phyloP scores from a whole-genome alignment of 352 stramenopile genomes.

The Pythium insidiosum region DNA sequence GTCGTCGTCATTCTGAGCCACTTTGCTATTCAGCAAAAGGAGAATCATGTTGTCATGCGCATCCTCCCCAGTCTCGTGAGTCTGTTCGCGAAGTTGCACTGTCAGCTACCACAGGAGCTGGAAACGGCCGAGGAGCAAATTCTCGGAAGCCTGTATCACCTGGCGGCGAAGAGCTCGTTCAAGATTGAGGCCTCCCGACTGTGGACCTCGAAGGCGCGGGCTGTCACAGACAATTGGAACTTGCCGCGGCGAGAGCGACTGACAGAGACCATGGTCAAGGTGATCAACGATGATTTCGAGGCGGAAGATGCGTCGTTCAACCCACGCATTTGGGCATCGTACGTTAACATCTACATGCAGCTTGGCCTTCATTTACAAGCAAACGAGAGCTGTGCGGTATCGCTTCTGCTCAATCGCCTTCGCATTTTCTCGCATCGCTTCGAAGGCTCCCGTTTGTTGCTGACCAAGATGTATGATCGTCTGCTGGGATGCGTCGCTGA shows the following conservation, averaged over 20 bases:
- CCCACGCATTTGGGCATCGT: conserved; percentile 14
- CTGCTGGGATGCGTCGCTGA: conserved; percentile 44
- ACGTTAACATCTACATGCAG: conserved; percentile 14
- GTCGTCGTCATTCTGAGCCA: conserved; percentile 67
- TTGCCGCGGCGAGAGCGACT: conserved; percentile 21
- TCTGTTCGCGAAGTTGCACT: conserved; percentile 39
- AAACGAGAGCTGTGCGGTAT: conserved; percentile 3
- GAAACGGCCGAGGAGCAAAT: conserved; percentile 43
- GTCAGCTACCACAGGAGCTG: conserved; percentile 35
- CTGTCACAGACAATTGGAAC: conserved; percentile 34
- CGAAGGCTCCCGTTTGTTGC: conserved; percentile 40
- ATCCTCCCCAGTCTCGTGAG: conserved; percentile 48
- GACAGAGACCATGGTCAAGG: conserved; percentile 31
- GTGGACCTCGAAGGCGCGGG: conserved; percentile 32
- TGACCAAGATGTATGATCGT: conserved; percentile 39
- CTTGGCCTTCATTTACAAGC: background rate
- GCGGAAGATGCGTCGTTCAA: conserved; percentile 1
- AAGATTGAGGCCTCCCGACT: conserved; percentile 33
- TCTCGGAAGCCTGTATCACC: conserved; percentile 48
- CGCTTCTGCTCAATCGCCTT: conserved; percentile 16
- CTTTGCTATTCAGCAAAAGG: conserved; percentile 40
- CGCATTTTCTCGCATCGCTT: conserved; percentile 14
- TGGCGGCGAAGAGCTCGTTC: conserved; percentile 42
- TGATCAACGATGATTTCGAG: conserved; percentile 32
- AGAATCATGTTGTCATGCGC: conserved; percentile 41